These are phyloP conservation scores for Baeospora myosura DNA, from an alignment of 1,284 basidiomycete genomes.

Conservation along the genomic window DNA sequence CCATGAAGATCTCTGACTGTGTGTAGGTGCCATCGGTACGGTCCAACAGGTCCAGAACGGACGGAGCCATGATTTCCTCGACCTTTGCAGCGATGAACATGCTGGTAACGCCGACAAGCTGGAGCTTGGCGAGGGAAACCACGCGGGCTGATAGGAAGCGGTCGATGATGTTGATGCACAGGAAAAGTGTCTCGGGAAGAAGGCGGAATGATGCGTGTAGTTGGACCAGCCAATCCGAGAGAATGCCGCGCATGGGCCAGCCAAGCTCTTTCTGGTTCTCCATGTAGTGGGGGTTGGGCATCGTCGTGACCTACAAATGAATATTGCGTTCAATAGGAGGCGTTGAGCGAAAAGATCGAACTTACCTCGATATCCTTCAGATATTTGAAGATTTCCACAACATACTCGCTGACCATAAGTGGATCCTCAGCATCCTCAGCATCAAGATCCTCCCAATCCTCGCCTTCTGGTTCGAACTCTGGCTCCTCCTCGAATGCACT, in stretches of 20 bases:
- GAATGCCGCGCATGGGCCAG: conserved; percentile 91
- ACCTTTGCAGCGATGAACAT: conserved; percentile 94
- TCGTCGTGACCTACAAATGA: conserved; percentile 55
- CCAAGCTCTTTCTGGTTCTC: conserved; percentile 82
- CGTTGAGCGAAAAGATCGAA: conserved; percentile 9
- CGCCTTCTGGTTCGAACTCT: conserved; percentile 55
- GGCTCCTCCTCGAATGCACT: conserved; percentile 33
- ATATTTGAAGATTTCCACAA: conserved; percentile 90
- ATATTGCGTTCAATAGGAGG: conserved; percentile 8
- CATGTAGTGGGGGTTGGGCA: conserved; percentile 90
- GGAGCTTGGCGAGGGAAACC: conserved; percentile 88
- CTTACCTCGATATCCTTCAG: conserved; percentile 69
- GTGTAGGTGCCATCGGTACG: conserved; percentile 87
- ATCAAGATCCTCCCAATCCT: conserved; percentile 85
- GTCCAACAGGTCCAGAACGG: conserved; percentile 80
- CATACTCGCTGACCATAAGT: conserved; percentile 95
- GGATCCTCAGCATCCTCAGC: conserved; percentile 93
- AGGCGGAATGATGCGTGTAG: conserved; percentile 92
- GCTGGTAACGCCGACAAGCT: conserved; percentile 91
- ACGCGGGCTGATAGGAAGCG: conserved; percentile 89
- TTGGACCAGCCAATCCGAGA: conserved; percentile 97
- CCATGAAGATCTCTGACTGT: conserved; percentile 84
- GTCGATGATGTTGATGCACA: conserved; percentile 93
- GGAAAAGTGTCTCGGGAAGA: conserved; percentile 92
- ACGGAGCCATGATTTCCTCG: conserved; percentile 92